Base-by-base conservation (phyloP, 345 rosid genomes). In the Brassica juncea region DNA sequence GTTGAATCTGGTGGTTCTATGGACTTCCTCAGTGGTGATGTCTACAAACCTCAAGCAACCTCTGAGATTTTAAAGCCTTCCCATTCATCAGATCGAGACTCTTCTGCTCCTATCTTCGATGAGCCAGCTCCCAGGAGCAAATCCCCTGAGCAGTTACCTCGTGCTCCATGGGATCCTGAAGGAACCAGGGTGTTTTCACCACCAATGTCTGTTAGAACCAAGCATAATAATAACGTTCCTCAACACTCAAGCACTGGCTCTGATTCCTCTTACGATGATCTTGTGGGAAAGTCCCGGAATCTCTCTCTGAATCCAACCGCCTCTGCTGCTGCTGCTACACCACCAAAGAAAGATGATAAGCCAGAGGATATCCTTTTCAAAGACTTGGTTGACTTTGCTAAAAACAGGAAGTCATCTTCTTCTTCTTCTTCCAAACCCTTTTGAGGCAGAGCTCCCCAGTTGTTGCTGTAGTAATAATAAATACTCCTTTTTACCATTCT, bases 11-110 rank as follows among this genome's bases (percentile, higher is more conserved):
- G 82, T 44, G 6, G 31, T 28, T 28, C 80, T 67, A 52, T 87
- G 70, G 99, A 94, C 77, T 94, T 84, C 81, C 99, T 94, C 81
- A 94, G 99, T 77, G 99, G 99, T 19, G 97, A 94, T 66, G 70
- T 68, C 58, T 94, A 89, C 87, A 89, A 85, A 77, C 86, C 87
- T 25, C 87, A 84, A 76, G 90, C 71, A 63, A 78, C 84, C 62
- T 73, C 88, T 3, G 85, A 70, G 58, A 70, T 65, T 70, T 61
- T 80, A 60, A 82, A 77, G 79, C 54, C 75, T 67, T 90, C 42
- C 86, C 88, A 19, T 49, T 73, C 78, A 65, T 72, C 74, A 66
- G n/a, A 57, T 8, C 65, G 4, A 14, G 75, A 70, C 67, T 74
- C 47, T 60, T 79, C 76, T n/a, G 62, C 72, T 70, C 80, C 80